phyloP scores from a whole-genome alignment of 345 rosid species.

The Lepidium aucheri region DNA sequence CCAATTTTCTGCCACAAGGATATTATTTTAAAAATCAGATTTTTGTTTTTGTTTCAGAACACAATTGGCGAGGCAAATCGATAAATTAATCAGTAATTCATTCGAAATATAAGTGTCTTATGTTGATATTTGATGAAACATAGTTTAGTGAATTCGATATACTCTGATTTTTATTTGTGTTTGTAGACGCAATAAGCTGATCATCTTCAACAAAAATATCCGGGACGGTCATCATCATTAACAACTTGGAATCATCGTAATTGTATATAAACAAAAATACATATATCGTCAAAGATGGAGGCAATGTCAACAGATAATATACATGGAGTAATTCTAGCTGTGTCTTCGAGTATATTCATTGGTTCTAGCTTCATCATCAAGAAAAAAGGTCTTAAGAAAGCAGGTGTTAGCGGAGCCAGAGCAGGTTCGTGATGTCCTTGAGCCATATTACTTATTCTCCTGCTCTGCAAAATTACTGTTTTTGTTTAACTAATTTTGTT shows the following conservation, averaged over 20 bases:
- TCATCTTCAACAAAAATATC: neutral
- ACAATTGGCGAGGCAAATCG: neutral
- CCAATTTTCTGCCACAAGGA: neutral
- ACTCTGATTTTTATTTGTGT: neutral
- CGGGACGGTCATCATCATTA: neutral
- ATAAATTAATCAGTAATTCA: neutral
- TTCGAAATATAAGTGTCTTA: neutral
- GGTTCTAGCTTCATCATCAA: conserved; percentile 92
- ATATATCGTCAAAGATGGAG: conserved; percentile 19
- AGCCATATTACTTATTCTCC: neutral
- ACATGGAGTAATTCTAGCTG: conserved; percentile 70
- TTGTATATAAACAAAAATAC: conserved; percentile 1
- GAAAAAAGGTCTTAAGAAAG: conserved; percentile 79
- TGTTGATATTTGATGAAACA: neutral
- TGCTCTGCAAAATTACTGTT: neutral
- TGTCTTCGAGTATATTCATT: conserved; percentile 82
- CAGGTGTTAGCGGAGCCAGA: conserved; percentile 52
- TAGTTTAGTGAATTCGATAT: neutral
- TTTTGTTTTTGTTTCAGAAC: neutral
- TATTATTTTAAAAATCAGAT: neutral
- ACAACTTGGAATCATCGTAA: neutral
- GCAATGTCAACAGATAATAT: conserved; percentile 59
- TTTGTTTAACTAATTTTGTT: neutral
- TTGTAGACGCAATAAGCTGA: conserved; percentile 1
- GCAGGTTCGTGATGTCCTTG: conserved; percentile 41